These are phyloP conservation scores for Trichoderma virens DNA, from an alignment of 495 filamentous ascomycete species.

Conservation along the genomic window DNA sequence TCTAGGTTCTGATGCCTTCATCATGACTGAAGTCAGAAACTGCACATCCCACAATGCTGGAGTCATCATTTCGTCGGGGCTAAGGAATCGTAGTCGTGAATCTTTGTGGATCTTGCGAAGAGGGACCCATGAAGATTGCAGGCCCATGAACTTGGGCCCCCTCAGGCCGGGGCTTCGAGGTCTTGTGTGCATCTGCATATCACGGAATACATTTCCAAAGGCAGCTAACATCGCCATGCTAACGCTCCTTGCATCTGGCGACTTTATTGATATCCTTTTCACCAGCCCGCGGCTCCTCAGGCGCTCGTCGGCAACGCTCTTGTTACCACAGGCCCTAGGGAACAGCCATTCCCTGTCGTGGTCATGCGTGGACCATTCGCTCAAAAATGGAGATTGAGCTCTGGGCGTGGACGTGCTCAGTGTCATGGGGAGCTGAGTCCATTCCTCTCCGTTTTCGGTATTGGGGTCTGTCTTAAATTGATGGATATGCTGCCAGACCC, in stretches of 20 bases:
- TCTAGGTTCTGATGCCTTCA: conserved; percentile 45
- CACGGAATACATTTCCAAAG: conserved; percentile 47
- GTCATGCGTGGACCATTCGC: conserved; percentile 39
- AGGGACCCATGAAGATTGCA: conserved; percentile 54
- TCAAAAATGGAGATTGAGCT: conserved; percentile 33
- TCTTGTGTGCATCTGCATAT: conserved; percentile 16
- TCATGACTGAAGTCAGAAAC: conserved; percentile 59
- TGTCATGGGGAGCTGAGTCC: conserved; percentile 48
- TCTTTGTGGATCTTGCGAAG: conserved; percentile 65
- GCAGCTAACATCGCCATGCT: conserved; percentile 48
- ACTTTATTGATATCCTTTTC: conserved; percentile 47
- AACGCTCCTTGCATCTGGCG: conserved; percentile 52
- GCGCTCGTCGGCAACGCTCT: conserved; percentile 49
- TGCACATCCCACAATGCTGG: conserved; percentile 58
- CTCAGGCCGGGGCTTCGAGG: conserved; percentile 15
- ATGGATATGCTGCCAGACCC: conserved; percentile 49
- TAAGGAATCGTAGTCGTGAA: conserved; percentile 56
- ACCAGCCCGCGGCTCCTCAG: conserved; percentile 61
- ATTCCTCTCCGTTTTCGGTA: conserved; percentile 41
- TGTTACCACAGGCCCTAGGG: conserved; percentile 48
- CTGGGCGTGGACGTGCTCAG: conserved; percentile 32
- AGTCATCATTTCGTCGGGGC: conserved; percentile 56
- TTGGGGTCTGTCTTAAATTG: conserved; percentile 38
- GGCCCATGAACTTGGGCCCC: conserved; percentile 36
- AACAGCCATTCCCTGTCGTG: conserved; percentile 44